Evolutionary conservation across 495 filamentous ascomycete genomes (phyloP).

Genomic region (Bathelium albidoporum): DNA sequence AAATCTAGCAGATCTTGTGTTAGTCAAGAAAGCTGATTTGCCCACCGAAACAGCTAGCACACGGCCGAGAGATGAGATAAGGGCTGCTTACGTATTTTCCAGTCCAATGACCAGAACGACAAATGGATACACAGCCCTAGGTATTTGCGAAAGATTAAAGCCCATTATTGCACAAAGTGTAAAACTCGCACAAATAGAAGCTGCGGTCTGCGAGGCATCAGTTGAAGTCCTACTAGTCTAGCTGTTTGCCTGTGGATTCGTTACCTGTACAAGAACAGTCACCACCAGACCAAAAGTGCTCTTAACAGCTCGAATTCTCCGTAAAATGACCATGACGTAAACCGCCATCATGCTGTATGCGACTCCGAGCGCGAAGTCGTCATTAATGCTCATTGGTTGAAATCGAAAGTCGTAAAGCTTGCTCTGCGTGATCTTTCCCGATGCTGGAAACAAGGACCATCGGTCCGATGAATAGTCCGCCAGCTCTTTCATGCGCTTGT

Average conservation of each 20-base stretch:
- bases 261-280: slow-evolving; percentile 49
- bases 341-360: slow-evolving; percentile 49
- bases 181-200: slow-evolving; percentile 46
- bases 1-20: slow-evolving; percentile 29
- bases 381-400: slow-evolving; percentile 50
- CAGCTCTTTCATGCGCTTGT: slow-evolving; percentile 40
- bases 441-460: slow-evolving; percentile 51
- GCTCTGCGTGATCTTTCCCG: slow-evolving; percentile 40
- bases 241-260: not conserved
- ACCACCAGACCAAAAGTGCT: slow-evolving; percentile 55
- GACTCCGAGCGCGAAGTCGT: slow-evolving; percentile 46
- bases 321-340: slow-evolving; percentile 49
- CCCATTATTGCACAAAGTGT: slow-evolving; percentile 31
- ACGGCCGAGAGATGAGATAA: not conserved
- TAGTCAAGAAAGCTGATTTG: not conserved
- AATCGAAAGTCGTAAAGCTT: slow-evolving; percentile 65
- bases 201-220: slow-evolving; percentile 39
- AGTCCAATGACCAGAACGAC: slow-evolving; percentile 61
- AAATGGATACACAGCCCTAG: slow-evolving; percentile 49
- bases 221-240: not conserved
- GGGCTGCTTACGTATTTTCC: slow-evolving; percentile 48
- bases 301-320: slow-evolving; percentile 54
- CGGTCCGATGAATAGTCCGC: slow-evolving; percentile 33
- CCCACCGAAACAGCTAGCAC: not conserved
- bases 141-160: slow-evolving; percentile 32